Base-by-base conservation (phyloP, 129 eudicot genomes). In the Lactuca sativa region DNA sequence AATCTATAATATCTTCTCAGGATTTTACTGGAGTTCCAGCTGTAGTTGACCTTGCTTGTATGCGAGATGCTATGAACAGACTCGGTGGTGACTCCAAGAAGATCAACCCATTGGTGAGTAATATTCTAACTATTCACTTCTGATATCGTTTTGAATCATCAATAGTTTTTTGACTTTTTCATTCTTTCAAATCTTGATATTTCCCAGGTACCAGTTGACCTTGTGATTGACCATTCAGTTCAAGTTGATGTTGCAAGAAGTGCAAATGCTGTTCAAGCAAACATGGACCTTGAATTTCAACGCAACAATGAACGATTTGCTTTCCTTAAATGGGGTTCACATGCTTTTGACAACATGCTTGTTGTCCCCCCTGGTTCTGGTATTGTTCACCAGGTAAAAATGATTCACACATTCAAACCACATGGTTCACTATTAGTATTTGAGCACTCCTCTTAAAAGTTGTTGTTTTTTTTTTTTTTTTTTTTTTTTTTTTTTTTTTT, bases 361-460 rank as follows among this genome's bases (percentile, higher is more conserved):
- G 97, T 95, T 15, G 99, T 95, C 71, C 99, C 99, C 61, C 99
- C 99, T 33, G 99, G 99, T 74, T 95, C 99, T 81, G 99, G 99
- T 80, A 95, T 95, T 40, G 99, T 95, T 52, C 99, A 95, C 82
- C 99, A 95, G 99, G 99, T 90, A 77, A 81, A 64, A 77, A 81
- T 60, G 10, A 31, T 81, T 15, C n/a, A 62, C 14, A 15, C 65
- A 76, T 61, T 76, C 38, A 40, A 61, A 38, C 10, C 58, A 61
- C 47, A 59, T 32, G n/a, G n/a, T 60, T 47, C 12, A 48, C 41
- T 65, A 18, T 7, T 21, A 25, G 48, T 21, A 21, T 36, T 56
- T 56, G 54, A 25, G 30, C 30, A 25, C 30, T 25, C 30, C 30
- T 25, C 30, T 25, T 25, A 25, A 25, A 25, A 25, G 30, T 60